Conservation (phyloP, 208 protist species). For the Herpetomonas muscarum region DNA sequence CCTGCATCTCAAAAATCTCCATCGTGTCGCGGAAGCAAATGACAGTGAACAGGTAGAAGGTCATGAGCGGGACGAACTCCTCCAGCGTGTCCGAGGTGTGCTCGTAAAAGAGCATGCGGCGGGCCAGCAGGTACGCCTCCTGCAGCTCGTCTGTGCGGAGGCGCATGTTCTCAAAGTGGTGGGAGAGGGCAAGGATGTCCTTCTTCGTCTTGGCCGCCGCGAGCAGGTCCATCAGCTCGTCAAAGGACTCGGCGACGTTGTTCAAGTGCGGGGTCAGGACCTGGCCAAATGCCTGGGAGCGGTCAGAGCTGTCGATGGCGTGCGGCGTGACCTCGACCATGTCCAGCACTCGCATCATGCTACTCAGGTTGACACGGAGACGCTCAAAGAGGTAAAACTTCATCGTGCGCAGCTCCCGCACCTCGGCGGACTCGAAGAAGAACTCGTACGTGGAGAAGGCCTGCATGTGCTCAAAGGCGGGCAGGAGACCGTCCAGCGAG, state of each 20-base stretch:
- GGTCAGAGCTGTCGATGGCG: conserved; percentile 68
- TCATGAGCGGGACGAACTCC: conserved; percentile 89
- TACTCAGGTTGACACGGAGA: conserved; percentile 73
- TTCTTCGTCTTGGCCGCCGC: conserved; percentile 40
- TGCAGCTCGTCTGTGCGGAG: conserved; percentile 55
- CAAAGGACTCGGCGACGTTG: conserved; percentile 47
- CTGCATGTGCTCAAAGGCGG: conserved; percentile 55
- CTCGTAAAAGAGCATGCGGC: conserved; percentile 82
- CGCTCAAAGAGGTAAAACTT: conserved; percentile 67
- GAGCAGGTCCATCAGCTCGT: conserved; percentile 58
- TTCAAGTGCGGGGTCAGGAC: conserved; percentile 53
- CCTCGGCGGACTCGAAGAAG: conserved; percentile 69
- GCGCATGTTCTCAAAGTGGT: conserved; percentile 39
- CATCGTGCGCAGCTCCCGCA: conserved; percentile 49
- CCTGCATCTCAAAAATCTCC: conserved; percentile 50
- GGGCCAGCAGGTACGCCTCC: conserved; percentile 47
- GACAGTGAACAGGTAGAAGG: conserved; percentile 86
- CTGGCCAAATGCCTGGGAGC: conserved; percentile 61
- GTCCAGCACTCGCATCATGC: conserved; percentile 75
- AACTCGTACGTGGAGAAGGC: conserved; percentile 78
- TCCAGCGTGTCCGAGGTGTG: conserved; percentile 59
- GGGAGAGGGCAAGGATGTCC: conserved; percentile 29
- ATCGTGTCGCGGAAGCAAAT: conserved; percentile 76
- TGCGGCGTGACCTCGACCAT: conserved; percentile 69
- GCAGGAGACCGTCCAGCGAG: conserved; percentile 59